These are phyloP conservation scores for Acidiella bohemica DNA, from an alignment of 495 filamentous ascomycete species.

Conservation along the genomic window DNA sequence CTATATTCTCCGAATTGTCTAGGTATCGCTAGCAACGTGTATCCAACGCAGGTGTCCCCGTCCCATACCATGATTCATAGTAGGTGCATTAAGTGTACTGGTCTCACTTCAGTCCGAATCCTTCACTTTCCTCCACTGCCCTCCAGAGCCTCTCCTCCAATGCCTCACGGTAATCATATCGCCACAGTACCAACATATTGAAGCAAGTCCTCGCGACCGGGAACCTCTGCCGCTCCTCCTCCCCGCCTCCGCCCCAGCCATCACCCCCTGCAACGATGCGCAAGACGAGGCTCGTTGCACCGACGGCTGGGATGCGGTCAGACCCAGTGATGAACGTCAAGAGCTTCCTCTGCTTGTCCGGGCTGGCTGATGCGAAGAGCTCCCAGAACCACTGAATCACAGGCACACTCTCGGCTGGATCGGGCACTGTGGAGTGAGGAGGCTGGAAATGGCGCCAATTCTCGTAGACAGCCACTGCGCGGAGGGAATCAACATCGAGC, in stretches of 20 bases:
- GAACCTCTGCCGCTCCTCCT: conserved; percentile 61
- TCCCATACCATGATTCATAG: no score
- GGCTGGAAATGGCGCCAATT: conserved; percentile 43
- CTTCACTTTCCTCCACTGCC: conserved; percentile 80
- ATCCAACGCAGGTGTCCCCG: no score
- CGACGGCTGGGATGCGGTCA: conserved; percentile 85
- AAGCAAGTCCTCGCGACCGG: conserved; percentile 87
- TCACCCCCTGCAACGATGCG: conserved; percentile 42
- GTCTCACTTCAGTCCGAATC: conserved; percentile 77
- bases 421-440: conserved; percentile 21
- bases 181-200: conserved; percentile 66
- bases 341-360: conserved; percentile 60
- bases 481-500: conserved; percentile 63
- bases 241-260: conserved; percentile 15
- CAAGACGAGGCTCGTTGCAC: conserved; percentile 67
- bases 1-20: no score
- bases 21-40: no score
- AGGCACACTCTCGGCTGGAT: conserved; percentile 43
- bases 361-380: conserved; percentile 51
- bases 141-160: conserved; percentile 67
- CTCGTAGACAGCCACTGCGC: conserved; percentile 70
- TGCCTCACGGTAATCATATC: conserved; percentile 50
- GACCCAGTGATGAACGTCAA: conserved; percentile 87
- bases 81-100: no score
- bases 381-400: conserved; percentile 84